phyloP scores from a whole-genome alignment of 2,329 filamentous ascomycete genomes.

The Botrytis byssoidea region DNA sequence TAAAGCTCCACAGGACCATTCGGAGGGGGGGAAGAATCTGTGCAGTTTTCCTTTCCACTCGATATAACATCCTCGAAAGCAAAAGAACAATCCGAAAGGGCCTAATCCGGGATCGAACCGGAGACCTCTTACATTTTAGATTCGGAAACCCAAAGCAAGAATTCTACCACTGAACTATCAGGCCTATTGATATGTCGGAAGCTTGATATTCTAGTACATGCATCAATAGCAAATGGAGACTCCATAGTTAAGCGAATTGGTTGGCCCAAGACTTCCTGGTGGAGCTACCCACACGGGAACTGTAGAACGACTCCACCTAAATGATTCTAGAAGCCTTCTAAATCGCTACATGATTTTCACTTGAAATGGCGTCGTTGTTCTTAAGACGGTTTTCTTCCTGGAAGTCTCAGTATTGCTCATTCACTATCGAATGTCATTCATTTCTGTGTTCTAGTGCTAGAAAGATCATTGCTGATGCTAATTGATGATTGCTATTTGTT shows the following conservation, averaged over 20 bases:
- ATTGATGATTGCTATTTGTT: neutral
- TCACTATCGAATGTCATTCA: neutral
- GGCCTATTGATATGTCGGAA: neutral
- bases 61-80: neutral
- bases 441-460: neutral
- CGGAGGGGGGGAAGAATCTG: neutral
- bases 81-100: accelerated
- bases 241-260: neutral
- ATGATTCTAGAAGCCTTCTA: neutral
- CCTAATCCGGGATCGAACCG: neutral
- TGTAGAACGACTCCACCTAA: neutral
- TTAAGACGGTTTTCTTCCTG: neutral
- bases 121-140: neutral
- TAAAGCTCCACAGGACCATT: too few species aligned
- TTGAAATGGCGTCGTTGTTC: neutral
- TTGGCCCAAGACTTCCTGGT: neutral
- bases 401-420: neutral
- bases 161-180: slow-evolving; percentile 11
- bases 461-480: neutral
- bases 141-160: neutral
- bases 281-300: neutral
- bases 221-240: accelerated
- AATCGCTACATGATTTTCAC: neutral
- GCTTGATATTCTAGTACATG: accelerated
- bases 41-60: neutral